phyloP scores from a whole-genome alignment of 2,329 filamentous ascomycete genomes.

The Colletotrichum acutatum region DNA sequence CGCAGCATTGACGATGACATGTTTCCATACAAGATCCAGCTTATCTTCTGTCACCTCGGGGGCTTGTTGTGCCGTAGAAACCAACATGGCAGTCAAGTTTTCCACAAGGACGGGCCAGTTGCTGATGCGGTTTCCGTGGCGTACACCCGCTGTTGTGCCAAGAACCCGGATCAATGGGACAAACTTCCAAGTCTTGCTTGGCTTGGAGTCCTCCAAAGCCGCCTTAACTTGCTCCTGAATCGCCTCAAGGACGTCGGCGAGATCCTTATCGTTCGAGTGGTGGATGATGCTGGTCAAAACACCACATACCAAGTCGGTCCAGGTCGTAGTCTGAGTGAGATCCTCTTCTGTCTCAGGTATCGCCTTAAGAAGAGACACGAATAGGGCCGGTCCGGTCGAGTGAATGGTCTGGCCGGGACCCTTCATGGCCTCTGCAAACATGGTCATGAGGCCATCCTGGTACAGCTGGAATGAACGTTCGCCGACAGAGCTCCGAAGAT shows the following conservation, averaged over 20 bases:
- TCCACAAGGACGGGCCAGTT: constrained; percentile 77
- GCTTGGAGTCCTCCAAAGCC: constrained; percentile 51
- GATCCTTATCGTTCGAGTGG: constrained; percentile 79
- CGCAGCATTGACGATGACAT: constrained; percentile 67
- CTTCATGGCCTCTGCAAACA: constrained; percentile 87
- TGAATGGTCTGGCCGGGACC: constrained; percentile 69
- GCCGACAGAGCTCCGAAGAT: constrained; percentile 67
- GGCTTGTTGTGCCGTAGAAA: constrained; percentile 54
- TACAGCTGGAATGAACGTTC: constrained; percentile 75
- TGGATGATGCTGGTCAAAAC: constrained; percentile 86
- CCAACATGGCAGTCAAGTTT: constrained; percentile 64
- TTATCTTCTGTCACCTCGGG: constrained; percentile 49
- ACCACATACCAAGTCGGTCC: constrained; percentile 77
- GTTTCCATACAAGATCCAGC: constrained; percentile 63
- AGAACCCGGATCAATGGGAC: constrained; percentile 68
- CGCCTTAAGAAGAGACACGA: constrained; percentile 61
- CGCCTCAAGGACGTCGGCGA: constrained; percentile 73
- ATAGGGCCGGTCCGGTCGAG: constrained; percentile 66
- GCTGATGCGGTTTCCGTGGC: constrained; percentile 79
- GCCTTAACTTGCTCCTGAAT: constrained; percentile 63
- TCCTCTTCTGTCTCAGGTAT: constrained; percentile 62
- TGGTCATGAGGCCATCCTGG: constrained; percentile 88
- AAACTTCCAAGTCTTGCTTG: constrained; percentile 50
- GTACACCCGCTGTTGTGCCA: constrained; percentile 79
- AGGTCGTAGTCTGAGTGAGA: constrained; percentile 58